Evolutionary conservation across 192 early-diverging fungal genomes (phyloP), one percentile per base, ranked within the genome.

Genomic region (Kappamyces sp.): DNA sequence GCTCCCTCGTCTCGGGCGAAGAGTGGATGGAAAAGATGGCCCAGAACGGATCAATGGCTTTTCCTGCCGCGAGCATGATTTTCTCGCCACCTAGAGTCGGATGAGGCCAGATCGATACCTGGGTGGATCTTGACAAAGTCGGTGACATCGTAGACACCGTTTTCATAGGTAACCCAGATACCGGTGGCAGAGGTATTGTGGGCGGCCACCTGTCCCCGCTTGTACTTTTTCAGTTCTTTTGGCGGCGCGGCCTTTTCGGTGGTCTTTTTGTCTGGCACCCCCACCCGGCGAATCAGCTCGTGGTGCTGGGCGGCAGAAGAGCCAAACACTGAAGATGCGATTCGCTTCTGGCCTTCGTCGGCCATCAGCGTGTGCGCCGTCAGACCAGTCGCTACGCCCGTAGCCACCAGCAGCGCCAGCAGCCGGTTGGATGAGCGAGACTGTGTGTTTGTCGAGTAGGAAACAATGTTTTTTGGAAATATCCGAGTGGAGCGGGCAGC

Each of bases 41-140:
- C 77, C 77, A 79, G 57, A 79, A 79, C 46, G 77, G 73, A 38
- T 79, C 77, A 46, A 79, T 79, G 7, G 73, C 66, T 35, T 67
- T 57, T 15, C 78, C 78, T 8, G 78, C 78, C 34, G 78, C 78
- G 9, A 75, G 53, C 8, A 80, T 46, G 47, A 80, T 80, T 38
- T 66, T 54, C 39, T 72, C 70, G 22, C 78, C 78, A 29, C 75
- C 22, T 22, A 22, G 22, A 22, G 22, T 57, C 5, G 43, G 43
- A 22, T 22, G 22, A 22, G 22, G 22, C 22, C 22, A 22, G 0
- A 22, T 22, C 22, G 22, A 22, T 22, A 22, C 22, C 70, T 1
- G 78, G 78, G 61, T 80, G 78, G 31, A 75, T 55, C 49, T 74
- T 73, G 37, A 80, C 70, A 49, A 77, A 80, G 2, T 61, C 48